Evolutionary conservation across 176 grass and related monocot species (phyloP).

Genomic region (Phoenix dactylifera): DNA sequence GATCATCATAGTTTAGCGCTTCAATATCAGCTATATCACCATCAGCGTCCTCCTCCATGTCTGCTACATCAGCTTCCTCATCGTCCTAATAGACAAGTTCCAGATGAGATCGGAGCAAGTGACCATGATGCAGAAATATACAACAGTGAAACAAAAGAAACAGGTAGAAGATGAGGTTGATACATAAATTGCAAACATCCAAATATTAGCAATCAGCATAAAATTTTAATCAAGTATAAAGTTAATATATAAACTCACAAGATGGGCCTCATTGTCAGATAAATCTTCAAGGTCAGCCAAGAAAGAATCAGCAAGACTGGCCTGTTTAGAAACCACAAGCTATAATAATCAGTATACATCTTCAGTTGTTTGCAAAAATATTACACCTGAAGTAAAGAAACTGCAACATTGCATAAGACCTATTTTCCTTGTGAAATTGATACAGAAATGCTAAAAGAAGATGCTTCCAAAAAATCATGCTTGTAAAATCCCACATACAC

Average conservation of each 20-base stretch:
- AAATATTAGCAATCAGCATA: too few species aligned
- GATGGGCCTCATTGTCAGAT: conserved; percentile 65
- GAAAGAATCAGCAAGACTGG: conserved; percentile 90
- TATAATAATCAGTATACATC: too few species aligned
- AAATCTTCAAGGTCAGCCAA: conserved; percentile 88
- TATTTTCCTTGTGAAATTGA: too few species aligned
- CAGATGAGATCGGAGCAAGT: not conserved
- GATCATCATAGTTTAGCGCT: conserved; percentile 78
- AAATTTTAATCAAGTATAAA: not conserved
- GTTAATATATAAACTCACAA: conserved; percentile 52
- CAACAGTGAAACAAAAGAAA: not conserved
- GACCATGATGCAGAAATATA: not conserved
- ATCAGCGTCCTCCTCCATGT: conserved; percentile 45
- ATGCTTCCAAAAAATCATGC: too few species aligned
- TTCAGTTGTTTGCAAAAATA: too few species aligned
- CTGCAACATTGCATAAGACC: too few species aligned
- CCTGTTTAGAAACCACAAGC: conserved; percentile 26
- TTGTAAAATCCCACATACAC: too few species aligned
- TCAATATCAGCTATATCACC: conserved; percentile 63
- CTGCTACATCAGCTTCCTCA: conserved; percentile 41
- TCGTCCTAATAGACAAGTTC: conserved; percentile 32
- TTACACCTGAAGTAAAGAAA: too few species aligned
- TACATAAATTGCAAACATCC: not conserved
- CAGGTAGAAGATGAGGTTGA: not conserved
- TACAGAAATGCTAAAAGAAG: too few species aligned